Evolutionary conservation across 2,329 filamentous ascomycete genomes (phyloP).

Genomic region (Colletotrichum tropicale): DNA sequence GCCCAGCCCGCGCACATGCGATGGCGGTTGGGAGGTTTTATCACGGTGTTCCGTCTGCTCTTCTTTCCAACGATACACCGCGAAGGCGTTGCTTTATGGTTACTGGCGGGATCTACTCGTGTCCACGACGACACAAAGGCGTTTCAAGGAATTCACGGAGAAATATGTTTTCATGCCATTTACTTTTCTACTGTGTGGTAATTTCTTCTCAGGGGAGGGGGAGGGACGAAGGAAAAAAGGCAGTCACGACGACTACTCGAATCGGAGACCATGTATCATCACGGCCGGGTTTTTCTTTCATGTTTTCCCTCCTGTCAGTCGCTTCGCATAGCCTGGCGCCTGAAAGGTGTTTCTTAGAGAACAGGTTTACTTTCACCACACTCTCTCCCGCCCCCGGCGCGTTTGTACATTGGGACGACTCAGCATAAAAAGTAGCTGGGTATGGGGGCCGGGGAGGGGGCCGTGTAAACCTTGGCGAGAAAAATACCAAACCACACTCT

Average conservation of each 20-base stretch:
- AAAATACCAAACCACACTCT: neutral
- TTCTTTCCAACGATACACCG: conserved; percentile 14
- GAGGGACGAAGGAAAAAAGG: neutral
- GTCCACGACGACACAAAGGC: neutral
- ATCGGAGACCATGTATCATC: neutral
- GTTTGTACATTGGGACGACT: neutral
- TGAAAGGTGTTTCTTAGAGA: neutral
- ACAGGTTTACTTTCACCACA: neutral
- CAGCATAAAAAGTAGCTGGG: neutral
- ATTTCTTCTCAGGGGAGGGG: neutral
- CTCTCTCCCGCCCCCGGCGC: neutral
- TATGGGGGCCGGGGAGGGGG: neutral
- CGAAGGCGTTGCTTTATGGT: conserved; percentile 14
- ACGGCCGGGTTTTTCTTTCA: neutral
- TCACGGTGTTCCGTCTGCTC: neutral
- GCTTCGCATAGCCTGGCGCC: neutral
- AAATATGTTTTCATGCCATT: neutral
- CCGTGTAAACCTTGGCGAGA: neutral
- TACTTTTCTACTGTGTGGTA: neutral
- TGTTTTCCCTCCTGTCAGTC: neutral
- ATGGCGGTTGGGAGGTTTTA: neutral
- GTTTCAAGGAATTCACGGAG: neutral
- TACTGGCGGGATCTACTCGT: neutral
- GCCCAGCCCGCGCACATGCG: neutral
- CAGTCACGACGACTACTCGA: neutral